Evolutionary conservation across 2,329 filamentous ascomycete species (phyloP), one percentile per base, ranked within the genome.

Genomic region (Xylaria digitata): DNA sequence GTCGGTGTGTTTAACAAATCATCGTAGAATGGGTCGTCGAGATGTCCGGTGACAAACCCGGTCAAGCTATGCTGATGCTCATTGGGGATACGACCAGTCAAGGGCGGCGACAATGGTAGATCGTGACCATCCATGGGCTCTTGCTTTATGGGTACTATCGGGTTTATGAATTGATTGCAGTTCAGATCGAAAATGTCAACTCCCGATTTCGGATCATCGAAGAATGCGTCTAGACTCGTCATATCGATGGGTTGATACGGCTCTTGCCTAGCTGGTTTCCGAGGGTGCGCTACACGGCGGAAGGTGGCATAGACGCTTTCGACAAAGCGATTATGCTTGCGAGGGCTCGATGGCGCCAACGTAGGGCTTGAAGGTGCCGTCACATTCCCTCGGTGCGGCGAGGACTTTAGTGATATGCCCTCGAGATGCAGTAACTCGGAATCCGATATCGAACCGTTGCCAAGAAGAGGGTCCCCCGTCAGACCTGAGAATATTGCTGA

Each of bases 351-450:
- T 3, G 73, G 64, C 49, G 60, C 55, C 54, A 66, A 53, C 75
- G 76, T 75, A 13, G 75, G 75, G 32, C 70, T 77, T 11, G 71
- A 69, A 23, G 74, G 73, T 19, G 71, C 73, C 40, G 75, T 73
- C 13, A 58, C 62, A 58, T 70, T 74, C 50, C 70, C 61, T 52
- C 65, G 71, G 17, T 74, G 74, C 17, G 64, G 64, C 26, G 64
- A 66, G 5, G 76, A 77, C 43, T 79, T 79, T 30, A 84, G 71
- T n/a, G 81, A 82, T 68, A 85, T 84, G n/a, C 80, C 80, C 69
- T 84, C 82, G 2, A 85, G 77, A 34, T 79, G 77, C 8, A 82
- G 78, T n/a, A 85, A 76, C 70, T 84, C 82, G 43, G 81, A 81
- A 67, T 85, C 82, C 3, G 82, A 84, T 75, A 84, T 81, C 64